Percentiles rank a stretch among this genome's conserved stretches.
phyloP scores from a whole-genome alignment of 257 asterid genomes.

The Solanum neorickii region DNA sequence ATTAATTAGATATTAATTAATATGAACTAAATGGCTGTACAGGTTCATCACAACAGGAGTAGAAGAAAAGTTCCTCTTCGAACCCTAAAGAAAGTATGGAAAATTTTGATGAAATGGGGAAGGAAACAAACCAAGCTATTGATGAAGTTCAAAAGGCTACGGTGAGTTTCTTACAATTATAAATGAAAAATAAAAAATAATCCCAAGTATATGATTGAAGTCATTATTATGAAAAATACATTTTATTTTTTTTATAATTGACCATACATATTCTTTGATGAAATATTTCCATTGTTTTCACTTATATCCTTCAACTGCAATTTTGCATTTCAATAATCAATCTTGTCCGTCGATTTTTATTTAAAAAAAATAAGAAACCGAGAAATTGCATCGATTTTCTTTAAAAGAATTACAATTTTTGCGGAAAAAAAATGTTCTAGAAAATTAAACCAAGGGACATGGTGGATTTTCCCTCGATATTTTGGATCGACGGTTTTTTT shows the following conservation, averaged over 20 bases:
- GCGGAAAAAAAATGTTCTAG: not conserved
- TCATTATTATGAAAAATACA: not conserved
- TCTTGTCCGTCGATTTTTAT: not conserved
- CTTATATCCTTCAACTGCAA: not conserved
- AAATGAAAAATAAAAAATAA: too few species aligned
- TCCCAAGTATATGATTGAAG: not conserved
- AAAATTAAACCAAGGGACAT: not conserved
- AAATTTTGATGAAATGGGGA: not conserved
- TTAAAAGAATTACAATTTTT: too few species aligned
- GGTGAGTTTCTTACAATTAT: not conserved
- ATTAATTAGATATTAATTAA: not conserved
- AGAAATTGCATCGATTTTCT: not conserved
- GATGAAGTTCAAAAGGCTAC: not conserved
- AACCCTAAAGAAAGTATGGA: not conserved
- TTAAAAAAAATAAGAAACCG: not conserved
- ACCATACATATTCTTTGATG: not conserved
- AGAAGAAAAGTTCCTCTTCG: not conserved
- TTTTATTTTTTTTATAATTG: not conserved
- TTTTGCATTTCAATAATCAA: too few species aligned
- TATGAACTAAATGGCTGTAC: not conserved
- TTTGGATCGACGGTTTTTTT: not conserved
- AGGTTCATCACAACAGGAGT: not conserved
- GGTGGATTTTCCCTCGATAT: not conserved
- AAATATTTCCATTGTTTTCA: not conserved
- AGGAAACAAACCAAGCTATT: not conserved